phyloP scores from a whole-genome alignment of 2,329 filamentous ascomycete species.

The Aspergillus terreus region DNA sequence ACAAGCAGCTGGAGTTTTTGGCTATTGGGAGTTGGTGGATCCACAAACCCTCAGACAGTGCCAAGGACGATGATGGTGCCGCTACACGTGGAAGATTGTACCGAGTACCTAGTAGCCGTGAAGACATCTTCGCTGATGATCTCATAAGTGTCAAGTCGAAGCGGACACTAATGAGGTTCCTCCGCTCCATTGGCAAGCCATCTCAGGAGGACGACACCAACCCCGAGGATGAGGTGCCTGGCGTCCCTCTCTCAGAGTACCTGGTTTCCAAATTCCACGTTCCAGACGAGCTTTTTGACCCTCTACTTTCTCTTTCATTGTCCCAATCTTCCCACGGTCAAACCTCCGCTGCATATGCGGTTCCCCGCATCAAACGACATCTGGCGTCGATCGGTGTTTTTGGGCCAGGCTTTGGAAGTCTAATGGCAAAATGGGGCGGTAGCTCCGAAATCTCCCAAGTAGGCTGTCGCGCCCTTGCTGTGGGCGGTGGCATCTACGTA shows the following conservation, averaged over 20 bases:
- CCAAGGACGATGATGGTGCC: constrained; percentile 5
- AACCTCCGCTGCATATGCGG: constrained; percentile 63
- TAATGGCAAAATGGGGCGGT: constrained; percentile 91
- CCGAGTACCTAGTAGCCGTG: constrained; percentile 80
- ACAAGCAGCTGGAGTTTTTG: constrained; percentile 86
- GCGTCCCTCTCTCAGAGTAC: constrained; percentile 47
- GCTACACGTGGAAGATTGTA: constrained; percentile 42
- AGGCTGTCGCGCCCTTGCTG: constrained; percentile 82
- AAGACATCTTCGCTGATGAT: constrained; percentile 82
- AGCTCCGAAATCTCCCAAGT: constrained; percentile 86
- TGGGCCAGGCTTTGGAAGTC: constrained; percentile 81
- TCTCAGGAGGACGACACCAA: constrained; percentile 46
- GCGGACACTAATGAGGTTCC: constrained; percentile 84
- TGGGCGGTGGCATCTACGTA: constrained; percentile 88
- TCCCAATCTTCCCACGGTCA: constrained; percentile 56
- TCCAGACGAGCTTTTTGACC: constrained; percentile 63
- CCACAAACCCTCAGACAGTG: constrained; percentile 36
- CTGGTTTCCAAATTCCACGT: constrained; percentile 58
- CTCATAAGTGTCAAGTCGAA: constrained; percentile 76
- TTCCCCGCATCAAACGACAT: constrained; percentile 73
- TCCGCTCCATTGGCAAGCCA: constrained; percentile 71
- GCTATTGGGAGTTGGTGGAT: constrained; percentile 93
- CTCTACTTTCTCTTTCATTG: constrained; percentile 68
- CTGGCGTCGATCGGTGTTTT: constrained; percentile 82
- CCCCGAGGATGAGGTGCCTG: constrained; percentile 44